Base-by-base conservation (phyloP, 257 asterid species). In the Schizonepeta tenuifolia region DNA sequence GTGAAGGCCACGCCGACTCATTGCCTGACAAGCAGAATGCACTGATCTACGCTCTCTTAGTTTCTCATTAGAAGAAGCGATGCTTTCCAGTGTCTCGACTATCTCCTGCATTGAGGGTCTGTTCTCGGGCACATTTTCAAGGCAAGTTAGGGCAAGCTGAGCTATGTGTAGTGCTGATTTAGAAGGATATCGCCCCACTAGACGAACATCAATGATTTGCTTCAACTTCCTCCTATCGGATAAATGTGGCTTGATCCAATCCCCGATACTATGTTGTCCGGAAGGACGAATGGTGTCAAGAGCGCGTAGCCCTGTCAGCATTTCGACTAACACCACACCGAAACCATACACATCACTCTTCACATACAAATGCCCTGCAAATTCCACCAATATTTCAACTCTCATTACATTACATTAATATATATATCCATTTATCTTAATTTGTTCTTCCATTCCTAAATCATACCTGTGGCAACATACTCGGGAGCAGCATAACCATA, bases 311-410 rank as follows among this genome's bases (percentile, higher is more conserved):
- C 87, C 89, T 24, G 89, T 85, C 47, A 85, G 84, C 84, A 83
- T 85, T 74, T 85, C 89, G 5, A 78, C 86, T 17, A 85, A 65
- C 22, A 85, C 87, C 22, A 85, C 89, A 1, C 89, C 89, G 31
- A 82, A 85, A 7, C 87, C 84, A 41, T 85, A 85, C 3, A 85
- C 89, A n/a, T 85, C 89, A 0, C 89, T 85, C 81, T 85, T 85
- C 68, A 85, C 89, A 5, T 85, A 85, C 81, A 85, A 74, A 79
- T 85, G 89, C 22, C 89, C 89, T 85, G 81, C 13, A 40, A 63
- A 54, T 22, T 20, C 10, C 31, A 20, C 9, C 9, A 21, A 18
- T 15, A 60, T 76, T 13, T 15, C 53, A 47, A 47, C 54, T 31
- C 36, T 0, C n/a, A 31, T 14, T n/a, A 26, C 46, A 56, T 24